Percentiles rank a stretch among this genome's conserved stretches.
These are phyloP conservation scores for Fusarium sp. DNA, from an alignment of 2,329 filamentous ascomycete genomes.

Conservation along the genomic window DNA sequence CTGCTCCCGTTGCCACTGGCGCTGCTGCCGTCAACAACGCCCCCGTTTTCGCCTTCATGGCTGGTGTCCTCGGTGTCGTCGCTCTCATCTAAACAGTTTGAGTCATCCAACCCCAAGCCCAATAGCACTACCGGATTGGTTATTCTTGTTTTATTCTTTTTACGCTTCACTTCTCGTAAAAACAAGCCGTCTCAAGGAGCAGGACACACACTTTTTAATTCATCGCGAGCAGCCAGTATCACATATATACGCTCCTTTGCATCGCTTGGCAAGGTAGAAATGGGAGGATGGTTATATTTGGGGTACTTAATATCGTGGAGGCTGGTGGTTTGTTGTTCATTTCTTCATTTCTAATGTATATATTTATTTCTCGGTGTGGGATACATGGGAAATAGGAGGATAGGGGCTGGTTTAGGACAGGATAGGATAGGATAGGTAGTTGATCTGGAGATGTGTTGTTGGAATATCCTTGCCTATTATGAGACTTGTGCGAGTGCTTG, in stretches of 20 bases:
- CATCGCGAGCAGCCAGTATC: slow-evolving; percentile 15
- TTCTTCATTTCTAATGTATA: slow-evolving; percentile 38
- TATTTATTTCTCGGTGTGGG: slow-evolving; percentile 15
- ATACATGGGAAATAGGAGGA: slow-evolving; percentile 2
- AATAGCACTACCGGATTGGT: slow-evolving; percentile 25
- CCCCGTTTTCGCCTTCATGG: slow-evolving; percentile 55
- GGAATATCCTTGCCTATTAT: background rate
- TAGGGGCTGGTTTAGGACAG: slow-evolving; percentile 2
- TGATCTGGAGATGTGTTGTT: slow-evolving; percentile 37
- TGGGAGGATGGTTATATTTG: slow-evolving; percentile 12
- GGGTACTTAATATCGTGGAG: slow-evolving; percentile 31
- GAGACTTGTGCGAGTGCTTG: background rate
- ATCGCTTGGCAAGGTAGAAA: slow-evolving; percentile 17
- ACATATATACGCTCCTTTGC: slow-evolving; percentile 34
- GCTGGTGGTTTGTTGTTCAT: slow-evolving; percentile 12
- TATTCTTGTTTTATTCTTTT: slow-evolving; percentile 13
- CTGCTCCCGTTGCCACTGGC: slow-evolving; percentile 48
- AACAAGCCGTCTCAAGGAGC: slow-evolving; percentile 16
- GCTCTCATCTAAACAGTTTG: slow-evolving; percentile 52
- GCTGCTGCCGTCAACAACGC: slow-evolving; percentile 52
- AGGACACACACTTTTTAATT: slow-evolving; percentile 34
- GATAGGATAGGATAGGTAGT: slow-evolving; percentile 38
- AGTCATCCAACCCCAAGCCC: background rate
- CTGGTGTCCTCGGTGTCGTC: slow-evolving; percentile 55
- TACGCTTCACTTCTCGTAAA: slow-evolving; percentile 31